Evolutionary conservation across 2,329 filamentous ascomycete species (phyloP).

Genomic region (Diplocarpon mali): DNA sequence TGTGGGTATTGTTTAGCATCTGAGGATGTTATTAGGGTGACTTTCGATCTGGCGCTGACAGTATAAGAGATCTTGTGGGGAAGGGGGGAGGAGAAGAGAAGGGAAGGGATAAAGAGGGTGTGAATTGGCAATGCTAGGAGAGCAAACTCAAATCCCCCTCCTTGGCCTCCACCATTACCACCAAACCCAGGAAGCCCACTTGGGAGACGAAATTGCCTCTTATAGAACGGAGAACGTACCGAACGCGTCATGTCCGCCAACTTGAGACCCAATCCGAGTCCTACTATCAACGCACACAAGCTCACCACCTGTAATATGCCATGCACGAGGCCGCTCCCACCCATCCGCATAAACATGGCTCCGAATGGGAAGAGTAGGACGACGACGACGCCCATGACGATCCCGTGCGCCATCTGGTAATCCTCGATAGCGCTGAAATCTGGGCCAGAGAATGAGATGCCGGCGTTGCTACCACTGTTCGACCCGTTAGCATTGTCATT

Average conservation of each 20-base stretch:
- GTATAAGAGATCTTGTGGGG: neutral
- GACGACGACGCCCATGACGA: slow-evolving; percentile 50
- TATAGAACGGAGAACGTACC: slow-evolving; percentile 30
- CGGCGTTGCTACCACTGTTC: neutral
- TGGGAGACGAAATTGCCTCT: neutral
- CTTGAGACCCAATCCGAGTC: slow-evolving; percentile 46
- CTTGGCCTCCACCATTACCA: neutral
- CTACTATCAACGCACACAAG: slow-evolving; percentile 47
- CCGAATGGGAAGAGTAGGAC: slow-evolving; percentile 49
- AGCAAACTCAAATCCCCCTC: neutral
- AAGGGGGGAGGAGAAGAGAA: neutral
- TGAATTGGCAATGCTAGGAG: neutral
- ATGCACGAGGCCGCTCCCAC: slow-evolving; percentile 42
- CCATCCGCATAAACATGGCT: slow-evolving; percentile 46
- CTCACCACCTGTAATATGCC: slow-evolving; percentile 42
- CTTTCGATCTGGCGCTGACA: neutral
- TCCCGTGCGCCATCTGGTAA: slow-evolving; percentile 37
- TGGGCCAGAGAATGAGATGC: neutral
- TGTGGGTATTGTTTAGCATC: slow-evolving; percentile 43
- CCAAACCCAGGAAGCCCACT: neutral
- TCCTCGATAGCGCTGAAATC: slow-evolving; percentile 1
- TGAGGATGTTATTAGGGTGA: slow-evolving; percentile 20
- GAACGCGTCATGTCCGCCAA: slow-evolving; percentile 31
- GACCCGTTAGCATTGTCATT: neutral
- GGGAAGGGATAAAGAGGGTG: neutral